Base-by-base conservation (phyloP, 2,329 filamentous ascomycete species). In the Neoscytalidium dimidiatum region DNA sequence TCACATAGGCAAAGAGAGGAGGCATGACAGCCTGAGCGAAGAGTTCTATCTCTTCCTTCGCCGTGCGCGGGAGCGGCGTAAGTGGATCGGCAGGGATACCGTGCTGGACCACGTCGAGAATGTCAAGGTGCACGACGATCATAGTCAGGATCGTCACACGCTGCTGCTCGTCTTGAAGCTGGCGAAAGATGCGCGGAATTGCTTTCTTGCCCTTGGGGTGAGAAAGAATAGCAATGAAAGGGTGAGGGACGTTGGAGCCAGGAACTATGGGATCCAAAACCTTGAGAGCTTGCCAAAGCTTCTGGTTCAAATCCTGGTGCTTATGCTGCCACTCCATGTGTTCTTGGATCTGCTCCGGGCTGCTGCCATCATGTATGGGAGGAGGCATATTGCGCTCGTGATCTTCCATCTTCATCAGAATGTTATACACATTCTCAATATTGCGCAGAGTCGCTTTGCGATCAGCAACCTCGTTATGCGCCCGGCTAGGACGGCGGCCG, bases 121-220 rank as follows among this genome's bases (percentile, higher is more conserved):
- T 88, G 76, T 98, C 95, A 33, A 99, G 88, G 72, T 98, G 93
- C 60, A 97, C 90, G 66, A 96, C 88, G 69, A 99, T 94, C 86
- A 99, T 94, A 4, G 95, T 99, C 67, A 99, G 84, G 68, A 98
- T 92, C 0, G 94, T 98, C 23, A 95, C 94, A 57, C 94, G 92
- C 79, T 98, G 94, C 74, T 97, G 91, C 67, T 94, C 91, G 68
- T 91, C 91, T 61, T 41, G 38, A 41, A 97, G 91, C 73, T 97
- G 92, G 48, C 93, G 90, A 86, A 98, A 98, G 62, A 98, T 91
- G 64, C 95, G 92, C 57, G 93, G 93, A 67, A 99, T 92, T 1
- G 92, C 92, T 81, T 95, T 97, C 82, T 97, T 98, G 73, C 95
- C 95, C 82, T 99, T 99, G 70, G 90, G 88, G 73, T 95, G 96